These are phyloP conservation scores for Pseudoperonospora humuli DNA, from an alignment of 352 stramenopile species.

Conservation along the genomic window DNA sequence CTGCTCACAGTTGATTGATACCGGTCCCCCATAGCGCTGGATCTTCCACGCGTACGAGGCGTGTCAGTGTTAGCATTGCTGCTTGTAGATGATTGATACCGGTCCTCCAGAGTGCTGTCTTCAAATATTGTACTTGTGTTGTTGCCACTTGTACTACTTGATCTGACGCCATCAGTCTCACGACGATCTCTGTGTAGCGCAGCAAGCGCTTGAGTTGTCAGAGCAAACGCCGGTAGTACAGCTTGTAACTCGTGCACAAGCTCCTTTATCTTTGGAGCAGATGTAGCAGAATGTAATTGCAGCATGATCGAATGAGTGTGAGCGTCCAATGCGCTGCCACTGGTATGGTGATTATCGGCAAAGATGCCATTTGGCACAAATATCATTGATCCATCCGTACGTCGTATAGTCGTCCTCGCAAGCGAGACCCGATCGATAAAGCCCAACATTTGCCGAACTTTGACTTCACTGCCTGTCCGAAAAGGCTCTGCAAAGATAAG, in stretches of 20 bases:
- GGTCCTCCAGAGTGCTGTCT: slow-evolving; percentile 18
- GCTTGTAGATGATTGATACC: slow-evolving; percentile 16
- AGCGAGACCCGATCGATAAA: slow-evolving; percentile 77
- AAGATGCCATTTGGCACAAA: slow-evolving; percentile 81
- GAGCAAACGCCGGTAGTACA: slow-evolving; percentile 29
- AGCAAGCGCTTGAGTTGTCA: slow-evolving; percentile 19
- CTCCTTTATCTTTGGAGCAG: slow-evolving; percentile 32
- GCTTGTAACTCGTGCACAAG: slow-evolving; percentile 33
- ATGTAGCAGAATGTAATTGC: slow-evolving; percentile 30
- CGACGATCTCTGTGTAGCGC: slow-evolving; percentile 16
- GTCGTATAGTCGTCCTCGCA: slow-evolving; percentile 58
- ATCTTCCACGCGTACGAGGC: slow-evolving; percentile 6
- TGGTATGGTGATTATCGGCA: slow-evolving; percentile 65
- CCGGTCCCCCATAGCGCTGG: slow-evolving; percentile 15
- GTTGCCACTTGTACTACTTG: slow-evolving; percentile 21
- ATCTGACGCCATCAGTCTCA: slow-evolving; percentile 10
- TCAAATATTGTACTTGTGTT: slow-evolving; percentile 24
- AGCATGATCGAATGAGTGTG: slow-evolving; percentile 50
- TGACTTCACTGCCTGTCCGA: slow-evolving; percentile 54
- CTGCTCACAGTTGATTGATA: slow-evolving; percentile 19
- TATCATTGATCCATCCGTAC: slow-evolving; percentile 52
- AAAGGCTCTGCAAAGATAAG: slow-evolving; percentile 82
- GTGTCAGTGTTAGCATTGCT: slow-evolving; percentile 14
- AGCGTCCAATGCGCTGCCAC: slow-evolving; percentile 36
- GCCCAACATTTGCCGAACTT: slow-evolving; percentile 38